Evolutionary conservation across 179 eudicot genomes (phyloP), one percentile per base, ranked within the genome.

Genomic region (Spinacia oleracea): DNA sequence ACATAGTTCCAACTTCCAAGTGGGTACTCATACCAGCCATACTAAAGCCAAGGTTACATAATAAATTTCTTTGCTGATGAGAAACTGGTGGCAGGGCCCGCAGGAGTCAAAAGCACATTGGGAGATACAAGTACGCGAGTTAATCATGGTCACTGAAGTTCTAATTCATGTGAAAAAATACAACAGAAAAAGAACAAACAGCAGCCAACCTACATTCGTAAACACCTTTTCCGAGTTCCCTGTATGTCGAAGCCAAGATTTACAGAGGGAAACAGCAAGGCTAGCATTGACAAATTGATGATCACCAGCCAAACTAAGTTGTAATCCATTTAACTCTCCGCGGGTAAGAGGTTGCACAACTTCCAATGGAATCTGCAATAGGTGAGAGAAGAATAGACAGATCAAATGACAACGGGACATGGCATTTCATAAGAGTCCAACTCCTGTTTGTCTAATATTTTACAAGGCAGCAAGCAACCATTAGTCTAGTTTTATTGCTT

Each of bases 261-360:
- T 91, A 71, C 96, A 91, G 29, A 92, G 91, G 64, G 96, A 82
- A 50, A 90, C 90, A 76, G 97, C 97, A 74, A 92, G 92, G 75
- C 91, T 92, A 78, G 93, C 97, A 84, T 92, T 92, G n/a, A 83
- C 83, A 74, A 77, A 77, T 76, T 92, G 97, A 89, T 92, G 97
- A 78, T 91, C 93, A 66, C 97, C 97, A 74, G 90, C 86, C 86
- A 91, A 87, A 83, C 93, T 84, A 76, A 92, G 87, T 78, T 85
- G 84, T 43, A 76, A 69, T 59, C 91, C 97, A 70, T 86, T 86
- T 66, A 89, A 78, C 31, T 79, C 85, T 59, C 72, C 78, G 51
- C 70, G 69, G 77, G 81, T 83, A 45, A 92, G 90, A 68, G 97
- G 93, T 50, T 87, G 79, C 53, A 79, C 88, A 45, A 87, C 85